Evolutionary conservation across 2,329 filamentous ascomycete genomes (phyloP).

Genomic region (Colletotrichum sp.): DNA sequence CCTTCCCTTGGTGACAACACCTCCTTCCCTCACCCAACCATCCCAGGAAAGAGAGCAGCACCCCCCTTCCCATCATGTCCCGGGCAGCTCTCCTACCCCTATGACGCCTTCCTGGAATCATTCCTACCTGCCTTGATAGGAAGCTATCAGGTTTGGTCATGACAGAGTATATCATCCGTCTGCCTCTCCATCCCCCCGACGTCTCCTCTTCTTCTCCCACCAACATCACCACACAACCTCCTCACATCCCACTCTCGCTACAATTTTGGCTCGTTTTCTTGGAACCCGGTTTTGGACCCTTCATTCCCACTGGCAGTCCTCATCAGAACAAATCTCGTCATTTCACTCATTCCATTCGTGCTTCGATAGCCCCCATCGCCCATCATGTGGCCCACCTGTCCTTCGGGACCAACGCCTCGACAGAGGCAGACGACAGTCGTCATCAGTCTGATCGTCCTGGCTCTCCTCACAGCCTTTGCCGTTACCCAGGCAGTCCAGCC

Average conservation of each 20-base stretch:
- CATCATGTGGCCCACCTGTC: neutral
- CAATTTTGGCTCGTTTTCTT: constrained; percentile 21
- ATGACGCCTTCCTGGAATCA: neutral
- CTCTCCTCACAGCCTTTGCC: neutral
- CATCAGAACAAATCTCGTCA: neutral
- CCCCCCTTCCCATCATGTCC: neutral
- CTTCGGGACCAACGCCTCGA: neutral
- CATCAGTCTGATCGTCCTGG: neutral
- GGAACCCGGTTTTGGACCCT: constrained; percentile 17
- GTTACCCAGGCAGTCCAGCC: neutral
- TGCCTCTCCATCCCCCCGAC: neutral
- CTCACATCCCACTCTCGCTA: constrained; percentile 14
- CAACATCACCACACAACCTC: neutral
- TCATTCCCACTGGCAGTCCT: constrained; percentile 9
- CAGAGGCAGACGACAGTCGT: neutral
- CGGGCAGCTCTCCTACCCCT: accelerated
- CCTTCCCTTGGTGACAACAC: neutral
- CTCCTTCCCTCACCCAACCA: neutral
- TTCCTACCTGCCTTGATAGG: neutral
- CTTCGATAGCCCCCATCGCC: neutral
- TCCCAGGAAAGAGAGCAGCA: neutral
- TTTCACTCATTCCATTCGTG: constrained; percentile 2
- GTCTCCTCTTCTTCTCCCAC: neutral
- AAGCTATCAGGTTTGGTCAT: neutral
- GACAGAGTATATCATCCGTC: neutral